Base-by-base conservation (phyloP, 768 basidiomycete species). In the Polyporus arcularius region DNA sequence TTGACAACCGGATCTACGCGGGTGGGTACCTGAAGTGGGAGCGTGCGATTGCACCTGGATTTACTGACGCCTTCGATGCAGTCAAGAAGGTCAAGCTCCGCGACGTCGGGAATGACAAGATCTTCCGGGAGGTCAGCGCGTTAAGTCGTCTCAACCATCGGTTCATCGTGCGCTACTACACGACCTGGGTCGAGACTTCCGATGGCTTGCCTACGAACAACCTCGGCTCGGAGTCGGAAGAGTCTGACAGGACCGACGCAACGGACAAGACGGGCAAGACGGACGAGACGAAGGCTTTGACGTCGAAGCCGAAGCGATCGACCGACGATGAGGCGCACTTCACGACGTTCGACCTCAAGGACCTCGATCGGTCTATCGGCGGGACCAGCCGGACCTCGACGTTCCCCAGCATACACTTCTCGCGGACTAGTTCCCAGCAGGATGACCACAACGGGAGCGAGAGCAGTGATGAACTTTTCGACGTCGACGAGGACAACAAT, bases 1-100 rank as follows among this genome's bases (percentile, higher is more conserved):
- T 96, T 21, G 95, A 97, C 70, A 83, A 80, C 11, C 81, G 90
- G 26, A 90, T 93, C 57, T 95, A 94, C 70, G 92, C 91, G 12
- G 88, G 88, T 87, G 55, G 10, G 80, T 76, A 38, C 15, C 38
- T n/a, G 39, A 14, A 4, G 10, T 4, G 35, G 11, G 35, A 35
- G 21, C 21, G 21, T 26, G 21, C 21, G 21, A 18, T 8, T 14
- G 15, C 26, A 53, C 30, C 42, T 28, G 26, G 9, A 16, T 11
- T 30, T 16, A 4, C 53, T 65, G 15, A 41, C 28, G 2, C 7
- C 11, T 6, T 26, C 31, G 63, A 58, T 30, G 54, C 68, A 89
- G 92, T 95, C 55, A 95, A 98, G 80, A 96, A 96, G 73, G 86
- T 98, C 65, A 86, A 88, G 47, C 80, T 96, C 16, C 85, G 87